Evolutionary conservation across 306 rosid genomes (phyloP).

Genomic region (Mimosa pudica): DNA sequence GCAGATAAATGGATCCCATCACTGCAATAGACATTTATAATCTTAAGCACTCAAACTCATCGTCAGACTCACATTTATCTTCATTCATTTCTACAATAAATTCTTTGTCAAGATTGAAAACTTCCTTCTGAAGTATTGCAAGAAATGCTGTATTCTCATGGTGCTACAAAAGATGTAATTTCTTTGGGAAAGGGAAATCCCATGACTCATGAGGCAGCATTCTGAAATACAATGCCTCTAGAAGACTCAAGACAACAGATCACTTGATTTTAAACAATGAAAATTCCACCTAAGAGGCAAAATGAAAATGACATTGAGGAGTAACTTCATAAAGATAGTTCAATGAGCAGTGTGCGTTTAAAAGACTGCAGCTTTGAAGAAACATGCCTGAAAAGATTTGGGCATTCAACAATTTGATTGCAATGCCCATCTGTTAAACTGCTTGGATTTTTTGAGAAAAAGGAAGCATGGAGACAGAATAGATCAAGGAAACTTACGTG

Average conservation of each 20-base stretch:
- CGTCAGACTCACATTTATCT: conserved; percentile 1
- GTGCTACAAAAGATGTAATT: not conserved
- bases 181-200: not conserved
- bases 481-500: not conserved
- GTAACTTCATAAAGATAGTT: not conserved
- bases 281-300: not conserved
- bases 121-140: not conserved
- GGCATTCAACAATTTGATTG: not conserved
- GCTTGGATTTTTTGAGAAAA: not conserved
- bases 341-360: not conserved
- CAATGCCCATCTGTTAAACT: not conserved
- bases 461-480: not conserved
- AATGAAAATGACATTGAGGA: not conserved
- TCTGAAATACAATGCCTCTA: not conserved
- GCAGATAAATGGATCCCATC: conserved; percentile 92
- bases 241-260: not conserved
- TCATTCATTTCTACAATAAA: not conserved
- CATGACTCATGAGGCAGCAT: not conserved
- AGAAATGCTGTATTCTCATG: not conserved
- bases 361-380: not conserved
- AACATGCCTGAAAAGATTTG: not conserved
- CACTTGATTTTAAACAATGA: not conserved
- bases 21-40: conserved; percentile 42
- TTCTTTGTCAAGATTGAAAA: not conserved
- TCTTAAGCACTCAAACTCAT: not conserved